Conservation (phyloP, 768 basidiomycete species). For the Agaricus subrufescens region DNA sequence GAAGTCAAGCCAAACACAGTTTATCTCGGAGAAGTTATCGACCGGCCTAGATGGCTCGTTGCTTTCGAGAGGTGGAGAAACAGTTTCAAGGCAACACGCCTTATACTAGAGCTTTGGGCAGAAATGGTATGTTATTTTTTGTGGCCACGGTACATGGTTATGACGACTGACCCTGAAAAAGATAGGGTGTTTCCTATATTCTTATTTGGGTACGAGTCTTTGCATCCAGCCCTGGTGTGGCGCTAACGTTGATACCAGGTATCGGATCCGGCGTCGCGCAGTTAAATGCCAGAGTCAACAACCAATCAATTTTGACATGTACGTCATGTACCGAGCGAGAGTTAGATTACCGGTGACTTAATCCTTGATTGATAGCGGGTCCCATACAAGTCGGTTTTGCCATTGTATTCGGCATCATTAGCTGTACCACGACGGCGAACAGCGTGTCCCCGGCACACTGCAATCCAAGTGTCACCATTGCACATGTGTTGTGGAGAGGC, state of each 20-base stretch:
- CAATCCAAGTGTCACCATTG: slow-evolving; percentile 3
- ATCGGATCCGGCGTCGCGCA: slow-evolving; percentile 1
- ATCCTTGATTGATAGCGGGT: neutral
- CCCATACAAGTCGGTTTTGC: slow-evolving; percentile 18
- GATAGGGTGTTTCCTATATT: slow-evolving; percentile 7
- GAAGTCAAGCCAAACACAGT: neutral
- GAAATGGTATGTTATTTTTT: neutral
- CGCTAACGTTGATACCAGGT: neutral
- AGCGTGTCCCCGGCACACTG: slow-evolving; percentile 1
- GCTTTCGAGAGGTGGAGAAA: neutral
- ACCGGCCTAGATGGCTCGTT: slow-evolving; percentile 2
- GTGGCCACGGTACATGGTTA: neutral
- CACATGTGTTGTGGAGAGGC: neutral
- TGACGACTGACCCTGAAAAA: neutral
- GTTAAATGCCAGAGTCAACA: slow-evolving; percentile 2
- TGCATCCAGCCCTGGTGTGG: neutral
- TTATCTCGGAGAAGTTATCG: neutral
- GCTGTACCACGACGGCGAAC: slow-evolving; percentile 7
- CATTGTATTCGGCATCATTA: slow-evolving; percentile 17
- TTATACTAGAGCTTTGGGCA: slow-evolving; percentile 6
- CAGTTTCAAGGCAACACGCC: neutral
- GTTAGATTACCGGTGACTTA: neutral
- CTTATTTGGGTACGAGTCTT: neutral
- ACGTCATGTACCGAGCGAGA: neutral
- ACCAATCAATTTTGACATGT: slow-evolving; percentile 4